Conservation (phyloP, 345 rosid species). For the Salix dunnii region DNA sequence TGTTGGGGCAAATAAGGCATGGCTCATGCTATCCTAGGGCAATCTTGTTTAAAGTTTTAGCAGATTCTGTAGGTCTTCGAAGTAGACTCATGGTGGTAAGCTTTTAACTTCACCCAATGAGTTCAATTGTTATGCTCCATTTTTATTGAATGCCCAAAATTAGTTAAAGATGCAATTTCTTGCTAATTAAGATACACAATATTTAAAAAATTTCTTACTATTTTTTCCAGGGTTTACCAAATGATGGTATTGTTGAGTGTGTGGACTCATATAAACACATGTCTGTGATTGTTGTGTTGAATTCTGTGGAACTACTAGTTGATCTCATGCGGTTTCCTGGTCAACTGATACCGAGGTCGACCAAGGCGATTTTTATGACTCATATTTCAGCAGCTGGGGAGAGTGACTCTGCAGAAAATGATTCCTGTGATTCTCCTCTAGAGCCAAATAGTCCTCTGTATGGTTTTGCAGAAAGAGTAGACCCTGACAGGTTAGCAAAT, state of each 20-base stretch:
- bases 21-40: slow-evolving; percentile 94
- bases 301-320: slow-evolving; percentile 84
- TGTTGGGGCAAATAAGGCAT: slow-evolving; percentile 91
- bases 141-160: neutral
- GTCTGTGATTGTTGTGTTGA: slow-evolving; percentile 79
- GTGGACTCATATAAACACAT: slow-evolving; percentile 75
- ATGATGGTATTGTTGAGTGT: slow-evolving; percentile 76
- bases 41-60: slow-evolving; percentile 85
- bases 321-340: slow-evolving; percentile 99
- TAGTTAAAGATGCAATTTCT: slow-evolving; percentile 3
- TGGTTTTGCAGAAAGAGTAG: slow-evolving; percentile 65
- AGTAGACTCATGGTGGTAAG: slow-evolving; percentile 96
- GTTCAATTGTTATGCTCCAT: neutral
- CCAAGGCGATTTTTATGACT: slow-evolving; percentile 81
- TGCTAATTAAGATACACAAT: slow-evolving; percentile 4
- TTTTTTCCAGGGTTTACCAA: slow-evolving; percentile 76
- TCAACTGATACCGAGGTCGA: slow-evolving; percentile 75
- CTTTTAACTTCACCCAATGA: slow-evolving; percentile 15
- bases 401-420: slow-evolving; percentile 98
- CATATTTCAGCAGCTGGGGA: slow-evolving; percentile 95
- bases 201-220: slow-evolving; percentile 9
- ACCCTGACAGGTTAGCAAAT: slow-evolving; percentile 63
- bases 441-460: slow-evolving; percentile 98
- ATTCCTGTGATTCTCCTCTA: slow-evolving; percentile 95
- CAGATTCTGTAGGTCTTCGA: slow-evolving; percentile 90